A percentile compares a stretch with the other conserved stretches of the same genome.
phyloP scores from a whole-genome alignment of 2,329 filamentous ascomycete species.

The Penicillium expansum region DNA sequence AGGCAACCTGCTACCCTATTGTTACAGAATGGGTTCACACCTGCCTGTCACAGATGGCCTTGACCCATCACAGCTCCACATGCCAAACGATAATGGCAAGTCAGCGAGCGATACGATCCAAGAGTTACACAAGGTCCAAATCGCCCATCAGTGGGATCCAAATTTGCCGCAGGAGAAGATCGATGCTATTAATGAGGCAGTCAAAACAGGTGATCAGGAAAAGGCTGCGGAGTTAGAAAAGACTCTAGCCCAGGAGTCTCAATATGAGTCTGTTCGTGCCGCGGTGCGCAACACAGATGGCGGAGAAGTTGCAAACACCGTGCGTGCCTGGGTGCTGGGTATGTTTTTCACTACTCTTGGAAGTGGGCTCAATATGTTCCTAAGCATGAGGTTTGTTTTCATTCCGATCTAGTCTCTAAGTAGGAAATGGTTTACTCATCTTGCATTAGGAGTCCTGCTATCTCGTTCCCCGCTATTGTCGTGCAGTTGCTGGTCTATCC shows the following conservation, averaged over 20 bases:
- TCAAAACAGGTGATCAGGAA: conserved; percentile 55
- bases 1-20: background rate
- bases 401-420: no score
- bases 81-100: background rate
- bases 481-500: conserved; percentile 60
- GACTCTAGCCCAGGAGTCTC: conserved; percentile 57
- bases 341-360: conserved; percentile 55
- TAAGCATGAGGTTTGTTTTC: conserved; percentile 45
- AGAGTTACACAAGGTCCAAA: conserved; percentile 9
- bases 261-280: conserved; percentile 61
- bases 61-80: background rate
- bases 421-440: background rate
- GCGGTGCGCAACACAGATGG: conserved; percentile 62
- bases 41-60: background rate
- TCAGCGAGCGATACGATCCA: background rate
- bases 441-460: conserved; percentile 42
- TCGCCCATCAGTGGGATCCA: conserved; percentile 52
- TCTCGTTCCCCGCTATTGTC: conserved; percentile 57
- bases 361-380: conserved; percentile 58
- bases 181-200: conserved; percentile 56
- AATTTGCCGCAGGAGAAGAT: conserved; percentile 60
- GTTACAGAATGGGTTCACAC: background rate
- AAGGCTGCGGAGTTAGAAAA: conserved; percentile 53
- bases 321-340: conserved; percentile 60
- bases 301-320: conserved; percentile 59